Evolutionary conservation across 768 basidiomycete genomes (phyloP).

Genomic region (Suillus bovinus): DNA sequence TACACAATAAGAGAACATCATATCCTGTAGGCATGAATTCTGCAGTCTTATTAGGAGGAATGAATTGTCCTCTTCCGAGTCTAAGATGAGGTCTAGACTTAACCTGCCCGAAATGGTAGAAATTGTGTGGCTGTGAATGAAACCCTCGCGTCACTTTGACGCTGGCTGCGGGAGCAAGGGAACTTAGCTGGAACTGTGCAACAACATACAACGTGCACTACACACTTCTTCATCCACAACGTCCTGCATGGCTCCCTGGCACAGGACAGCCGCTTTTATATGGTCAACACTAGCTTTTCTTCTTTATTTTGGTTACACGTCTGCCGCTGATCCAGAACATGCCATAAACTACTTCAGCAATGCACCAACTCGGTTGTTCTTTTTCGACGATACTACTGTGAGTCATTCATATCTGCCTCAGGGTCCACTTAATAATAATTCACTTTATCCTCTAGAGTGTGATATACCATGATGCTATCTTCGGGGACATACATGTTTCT

Average conservation of each 20-base stretch:
- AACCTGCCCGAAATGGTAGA: neutral
- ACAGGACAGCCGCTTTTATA: constrained; percentile 27
- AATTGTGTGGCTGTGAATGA: neutral
- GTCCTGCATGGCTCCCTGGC: constrained; percentile 30
- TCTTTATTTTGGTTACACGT: constrained; percentile 20
- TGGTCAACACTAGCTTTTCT: constrained; percentile 27
- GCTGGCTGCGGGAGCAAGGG: neutral
- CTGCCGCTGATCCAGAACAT: constrained; percentile 50
- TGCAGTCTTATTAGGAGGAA: neutral
- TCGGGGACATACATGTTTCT: constrained; percentile 74
- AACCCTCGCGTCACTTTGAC: neutral
- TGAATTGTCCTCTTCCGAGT: neutral
- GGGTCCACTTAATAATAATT: neutral
- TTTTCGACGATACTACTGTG: constrained; percentile 92
- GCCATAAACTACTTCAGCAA: constrained; percentile 60
- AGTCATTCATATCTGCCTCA: constrained; percentile 30
- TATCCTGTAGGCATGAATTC: neutral
- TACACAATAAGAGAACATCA: neutral
- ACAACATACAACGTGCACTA: neutral
- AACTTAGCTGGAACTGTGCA: neutral
- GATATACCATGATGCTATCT: constrained; percentile 78
- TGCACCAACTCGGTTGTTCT: constrained; percentile 76
- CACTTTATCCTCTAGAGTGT: constrained; percentile 44
- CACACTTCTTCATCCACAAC: constrained; percentile 8
- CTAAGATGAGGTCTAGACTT: neutral